Evolutionary conservation across 495 filamentous ascomycete species (phyloP), one percentile per base, ranked within the genome.

Genomic region (Tuber magnatum): DNA sequence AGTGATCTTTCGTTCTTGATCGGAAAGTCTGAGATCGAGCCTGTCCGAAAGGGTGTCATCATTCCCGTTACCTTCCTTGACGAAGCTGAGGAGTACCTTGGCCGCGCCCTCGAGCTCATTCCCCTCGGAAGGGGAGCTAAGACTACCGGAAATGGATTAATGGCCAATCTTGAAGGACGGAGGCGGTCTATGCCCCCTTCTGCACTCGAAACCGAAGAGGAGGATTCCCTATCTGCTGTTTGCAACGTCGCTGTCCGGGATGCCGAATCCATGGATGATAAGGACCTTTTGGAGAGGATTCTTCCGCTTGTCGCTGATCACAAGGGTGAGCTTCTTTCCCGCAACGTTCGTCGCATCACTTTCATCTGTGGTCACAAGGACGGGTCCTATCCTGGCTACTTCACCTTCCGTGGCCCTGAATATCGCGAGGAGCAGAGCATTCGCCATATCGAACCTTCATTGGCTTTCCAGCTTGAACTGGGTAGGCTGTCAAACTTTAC

Each of bases 391-490:
- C 95, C 96, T 43, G 93, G 92, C 32, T 98, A 99, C 88, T 98
- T 91, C 86, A 99, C 95, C 56, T 98, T 98, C 92, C 91, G 95
- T 80, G 94, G 94, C 6, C 94, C 96, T 46, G 85, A 87, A 71
- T 98, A 95, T 84, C 87, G 88, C 71, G 95, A 99, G 84, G 95
- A 98, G 80, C 88, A 91, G 82, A 95, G 91, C 83, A 98, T 99
- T 84, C 94, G 95, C 86, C 96, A 99, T 85, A 94, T 90, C 76
- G 95, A 99, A 85, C 95, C 95, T 65, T 94, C 95, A 71, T 86
- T 97, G 81, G 94, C 95, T 81, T 99, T 98, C 92, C 95, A 99
- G 87, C 90, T 97, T 80, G 95, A 99, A 84, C 88, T 99, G 75
- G 90, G 91, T 35, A 91, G 95, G 85, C 89, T 99, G 65, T 91